Base-by-base conservation (phyloP, 1,139 yeast species). In the Scheffersomyces titani region DNA sequence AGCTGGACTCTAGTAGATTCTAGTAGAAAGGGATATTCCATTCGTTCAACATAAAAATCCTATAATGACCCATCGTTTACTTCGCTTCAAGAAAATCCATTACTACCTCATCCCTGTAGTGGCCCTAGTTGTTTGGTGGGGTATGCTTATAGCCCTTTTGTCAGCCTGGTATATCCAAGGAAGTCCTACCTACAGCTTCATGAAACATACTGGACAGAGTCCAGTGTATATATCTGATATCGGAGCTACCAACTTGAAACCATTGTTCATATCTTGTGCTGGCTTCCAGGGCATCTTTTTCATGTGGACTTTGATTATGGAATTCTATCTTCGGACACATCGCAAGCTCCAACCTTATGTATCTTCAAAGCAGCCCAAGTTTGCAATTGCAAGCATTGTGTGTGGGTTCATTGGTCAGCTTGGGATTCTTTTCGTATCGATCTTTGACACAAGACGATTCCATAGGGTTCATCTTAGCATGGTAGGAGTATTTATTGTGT, bases 151-250 rank as follows among this genome's bases (percentile, higher is more conserved):
- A 9, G 89, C 93, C 16, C 75, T 90, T 82, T 71, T 90, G 60
- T 70, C 79, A 1, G 60, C 63, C 77, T 86, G 98, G 98, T 84
- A 89, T 2, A 83, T 79, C 5, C 92, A 90, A 70, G 98, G 97
- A 4, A 82, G 82, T 55, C 97, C 97, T 0, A 77, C 82, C 11
- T 89, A 90, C 67, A 65, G 76, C 54, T 88, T 86, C 69, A 83
- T 88, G 80, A 70, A 74, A 22, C 65, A 59, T 9, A 69, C 72
- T 2, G 11, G 44, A 18, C 85, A 83, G 60, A 71, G 73, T 55
- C 89, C 92, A 49, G 87, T 89, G 6, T 92, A 89, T 72, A 84
- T 93, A 53, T 89, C 97, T 54, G 73, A 70, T 50, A 61, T 70
- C n/a, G 73, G 71, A 0, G 73, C 73, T 51, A 69, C 73, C 55